Conservation (phyloP, 352 stramenopile genomes). For the Phytophthora constricta region DNA sequence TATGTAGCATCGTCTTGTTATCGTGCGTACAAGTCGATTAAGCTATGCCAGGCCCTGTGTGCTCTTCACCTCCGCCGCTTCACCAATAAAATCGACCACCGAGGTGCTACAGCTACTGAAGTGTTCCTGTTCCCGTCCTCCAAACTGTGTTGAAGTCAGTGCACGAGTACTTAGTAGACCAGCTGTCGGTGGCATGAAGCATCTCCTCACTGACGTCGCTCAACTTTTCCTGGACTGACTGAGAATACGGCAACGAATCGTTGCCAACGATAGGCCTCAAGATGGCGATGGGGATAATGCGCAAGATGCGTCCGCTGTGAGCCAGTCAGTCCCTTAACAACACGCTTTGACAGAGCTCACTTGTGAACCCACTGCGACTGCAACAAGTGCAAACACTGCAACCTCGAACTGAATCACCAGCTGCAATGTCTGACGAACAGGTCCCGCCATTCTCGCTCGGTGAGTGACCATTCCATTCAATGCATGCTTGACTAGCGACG, state of each 20-base stretch:
- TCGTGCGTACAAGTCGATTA: no score
- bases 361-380: constrained; percentile 27
- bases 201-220: constrained; percentile 32
- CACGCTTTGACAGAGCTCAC: constrained; percentile 4
- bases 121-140: no score
- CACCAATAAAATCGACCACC: neutral
- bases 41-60: no score
- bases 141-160: no score
- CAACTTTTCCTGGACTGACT: constrained; percentile 11
- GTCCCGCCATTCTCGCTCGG: constrained; percentile 46
- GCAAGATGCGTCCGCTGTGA: neutral
- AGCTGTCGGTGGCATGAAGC: constrained; percentile 31
- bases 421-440: constrained; percentile 39
- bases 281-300: constrained; percentile 2
- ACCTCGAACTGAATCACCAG: neutral
- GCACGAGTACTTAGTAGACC: neutral
- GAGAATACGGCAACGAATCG: constrained; percentile 20
- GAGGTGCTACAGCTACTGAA: neutral
- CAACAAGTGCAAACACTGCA: constrained; percentile 16
- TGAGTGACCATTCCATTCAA: neutral
- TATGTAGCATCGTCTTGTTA: no score
- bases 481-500: neutral
- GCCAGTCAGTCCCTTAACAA: neutral
- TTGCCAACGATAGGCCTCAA: no score
- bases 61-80: no score